Conservation (phyloP, 176 grass and related monocot species). For the Panicum miliaceum region DNA sequence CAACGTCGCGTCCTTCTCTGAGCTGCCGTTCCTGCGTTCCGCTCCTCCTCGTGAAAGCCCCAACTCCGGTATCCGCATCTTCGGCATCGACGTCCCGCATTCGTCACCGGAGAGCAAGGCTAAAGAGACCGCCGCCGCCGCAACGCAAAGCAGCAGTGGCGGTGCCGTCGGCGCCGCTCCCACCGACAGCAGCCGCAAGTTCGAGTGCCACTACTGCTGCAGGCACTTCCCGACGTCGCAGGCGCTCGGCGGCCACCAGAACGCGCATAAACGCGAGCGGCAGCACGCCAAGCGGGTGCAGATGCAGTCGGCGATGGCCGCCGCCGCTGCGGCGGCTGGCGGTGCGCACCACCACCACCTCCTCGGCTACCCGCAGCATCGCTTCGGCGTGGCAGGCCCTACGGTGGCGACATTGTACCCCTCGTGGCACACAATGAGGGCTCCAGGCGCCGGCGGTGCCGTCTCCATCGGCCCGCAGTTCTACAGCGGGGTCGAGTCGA, state of each 20-base stretch:
- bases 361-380: conserved; percentile 68
- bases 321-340: conserved; percentile 35
- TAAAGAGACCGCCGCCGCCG: conserved; percentile 16
- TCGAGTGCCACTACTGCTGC: conserved; percentile 99
- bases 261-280: conserved; percentile 96
- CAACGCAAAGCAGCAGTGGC: conserved; percentile 41
- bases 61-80: conserved; percentile 74
- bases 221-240: conserved; percentile 96
- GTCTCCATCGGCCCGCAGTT: conserved; percentile 47
- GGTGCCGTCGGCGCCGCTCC: conserved; percentile 18
- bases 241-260: conserved; percentile 96
- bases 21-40: conserved; percentile 77
- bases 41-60: conserved; percentile 51
- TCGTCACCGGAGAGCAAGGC: conserved; percentile 34
- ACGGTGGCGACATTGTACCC: conserved; percentile 48
- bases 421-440: conserved; percentile 41
- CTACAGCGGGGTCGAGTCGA: conserved; percentile 65
- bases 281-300: conserved; percentile 96
- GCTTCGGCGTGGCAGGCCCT: conserved; percentile 43
- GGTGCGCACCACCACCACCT: conserved; percentile 60
- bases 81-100: conserved; percentile 82
- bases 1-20: conserved; percentile 79
- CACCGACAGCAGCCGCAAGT: conserved; percentile 70
- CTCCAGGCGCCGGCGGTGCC: conserved; percentile 24
- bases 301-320: conserved; percentile 76